Evolutionary conservation across 1,284 basidiomycete genomes (phyloP).

Genomic region (Cryptococcus jaspeensis): DNA sequence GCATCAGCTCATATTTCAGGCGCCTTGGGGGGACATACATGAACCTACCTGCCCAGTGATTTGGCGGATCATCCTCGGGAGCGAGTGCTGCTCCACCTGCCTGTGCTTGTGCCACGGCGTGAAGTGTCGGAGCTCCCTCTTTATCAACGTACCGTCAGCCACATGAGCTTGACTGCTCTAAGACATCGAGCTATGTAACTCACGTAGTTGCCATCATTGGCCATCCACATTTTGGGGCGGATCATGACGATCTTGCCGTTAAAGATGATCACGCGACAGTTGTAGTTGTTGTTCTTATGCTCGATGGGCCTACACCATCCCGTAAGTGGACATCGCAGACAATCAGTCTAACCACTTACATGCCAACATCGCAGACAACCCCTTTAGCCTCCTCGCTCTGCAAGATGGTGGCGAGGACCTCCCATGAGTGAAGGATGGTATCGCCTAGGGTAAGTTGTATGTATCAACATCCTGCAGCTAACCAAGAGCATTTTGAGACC

Average conservation of each 20-base stretch:
- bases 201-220: conserved; percentile 94
- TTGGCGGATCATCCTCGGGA: conserved; percentile 80
- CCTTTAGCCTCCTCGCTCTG: conserved; percentile 70
- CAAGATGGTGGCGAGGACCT: conserved; percentile 82
- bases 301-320: conserved; percentile 72
- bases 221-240: conserved; percentile 98
- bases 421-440: conserved; percentile 93
- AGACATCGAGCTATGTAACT: conserved; percentile 1
- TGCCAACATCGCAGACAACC: conserved; percentile 90
- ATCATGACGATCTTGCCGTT: conserved; percentile 86
- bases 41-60: conserved; percentile 78
- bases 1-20: background rate
- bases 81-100: conserved; percentile 81
- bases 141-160: background rate
- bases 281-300: conserved; percentile 97
- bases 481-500: conserved; percentile 7
- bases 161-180: background rate
- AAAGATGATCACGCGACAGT: conserved; percentile 87
- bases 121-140: conserved; percentile 89
- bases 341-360: conserved; percentile 59
- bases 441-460: conserved; percentile 63
- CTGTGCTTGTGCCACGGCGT: conserved; percentile 91
- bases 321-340: conserved; percentile 13
- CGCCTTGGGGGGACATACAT: background rate
- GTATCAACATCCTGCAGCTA: background rate